phyloP scores from a whole-genome alignment of 2,329 filamentous ascomycete species.

The Aspergillus quadricinctus region DNA sequence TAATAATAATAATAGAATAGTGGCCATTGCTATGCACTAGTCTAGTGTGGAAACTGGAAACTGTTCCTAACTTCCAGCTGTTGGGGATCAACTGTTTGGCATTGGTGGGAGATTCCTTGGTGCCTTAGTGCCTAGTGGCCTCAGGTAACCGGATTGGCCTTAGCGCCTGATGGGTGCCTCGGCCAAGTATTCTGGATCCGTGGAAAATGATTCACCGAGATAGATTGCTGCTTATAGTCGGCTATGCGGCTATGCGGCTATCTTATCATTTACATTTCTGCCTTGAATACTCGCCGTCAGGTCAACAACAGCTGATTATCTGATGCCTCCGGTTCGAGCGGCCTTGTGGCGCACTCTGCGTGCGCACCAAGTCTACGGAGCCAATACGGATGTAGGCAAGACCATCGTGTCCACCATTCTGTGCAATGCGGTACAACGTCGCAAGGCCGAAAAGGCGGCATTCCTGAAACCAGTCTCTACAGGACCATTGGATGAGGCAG shows the following conservation, averaged over 20 bases:
- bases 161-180: neutral
- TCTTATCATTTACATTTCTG: no score
- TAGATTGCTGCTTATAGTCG: neutral
- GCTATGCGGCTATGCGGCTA: neutral
- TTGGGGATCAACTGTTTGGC: neutral
- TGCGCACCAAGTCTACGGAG: constrained; percentile 72
- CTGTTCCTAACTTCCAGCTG: neutral
- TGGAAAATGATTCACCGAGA: neutral
- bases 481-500: constrained; percentile 64
- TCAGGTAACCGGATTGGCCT: neutral
- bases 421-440: constrained; percentile 55
- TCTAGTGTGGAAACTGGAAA: no score
- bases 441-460: constrained; percentile 42
- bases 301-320: constrained; percentile 1
- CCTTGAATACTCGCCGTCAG: neutral
- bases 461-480: constrained; percentile 83
- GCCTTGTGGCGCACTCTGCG: constrained; percentile 65
- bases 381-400: constrained; percentile 82
- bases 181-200: neutral
- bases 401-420: constrained; percentile 73
- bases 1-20: neutral
- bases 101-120: neutral
- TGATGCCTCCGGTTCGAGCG: constrained; percentile 51
- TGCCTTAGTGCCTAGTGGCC: neutral
- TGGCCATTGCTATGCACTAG: neutral